Conservation (phyloP, 768 basidiomycete genomes). For the Pleurotus citrinopileatus region DNA sequence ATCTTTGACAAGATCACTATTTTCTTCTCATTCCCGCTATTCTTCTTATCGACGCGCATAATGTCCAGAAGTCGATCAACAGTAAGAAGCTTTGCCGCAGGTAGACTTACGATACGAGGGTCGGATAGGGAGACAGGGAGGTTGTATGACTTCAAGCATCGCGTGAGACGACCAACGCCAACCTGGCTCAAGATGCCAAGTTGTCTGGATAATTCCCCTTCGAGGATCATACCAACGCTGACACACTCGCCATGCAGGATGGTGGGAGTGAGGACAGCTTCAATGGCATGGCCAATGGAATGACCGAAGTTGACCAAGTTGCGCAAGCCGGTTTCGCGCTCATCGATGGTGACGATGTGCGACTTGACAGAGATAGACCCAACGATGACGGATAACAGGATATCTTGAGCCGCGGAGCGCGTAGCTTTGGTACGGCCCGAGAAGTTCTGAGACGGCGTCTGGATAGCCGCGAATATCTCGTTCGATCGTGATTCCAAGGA, state of each 20-base stretch:
- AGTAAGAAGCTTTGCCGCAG: conserved; percentile 68
- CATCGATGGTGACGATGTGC: conserved; percentile 95
- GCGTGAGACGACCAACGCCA: conserved; percentile 83
- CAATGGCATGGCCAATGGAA: conserved; percentile 97
- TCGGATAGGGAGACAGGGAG: conserved; percentile 83
- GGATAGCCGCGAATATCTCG: conserved; percentile 85
- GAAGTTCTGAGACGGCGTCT: conserved; percentile 58
- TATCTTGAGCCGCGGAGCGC: conserved; percentile 72
- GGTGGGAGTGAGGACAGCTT: conserved; percentile 90
- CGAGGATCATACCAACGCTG: conserved; percentile 93
- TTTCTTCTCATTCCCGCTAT: conserved; percentile 89
- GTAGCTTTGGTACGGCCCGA: conserved; percentile 57
- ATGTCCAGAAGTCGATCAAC: conserved; percentile 85
- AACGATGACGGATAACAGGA: conserved; percentile 87
- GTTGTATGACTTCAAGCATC: conserved; percentile 88
- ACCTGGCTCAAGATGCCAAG: conserved; percentile 90
- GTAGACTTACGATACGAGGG: conserved; percentile 70
- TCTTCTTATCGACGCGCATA: conserved; percentile 98
- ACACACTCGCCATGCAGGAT: conserved; percentile 98
- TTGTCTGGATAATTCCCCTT: conserved; percentile 89
- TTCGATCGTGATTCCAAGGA: conserved; percentile 82
- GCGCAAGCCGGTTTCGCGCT: conserved; percentile 93
- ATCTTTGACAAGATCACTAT: conserved; percentile 89
- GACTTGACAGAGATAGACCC: conserved; percentile 95
- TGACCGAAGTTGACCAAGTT: conserved; percentile 99